phyloP scores from a whole-genome alignment of 768 basidiomycete genomes.

The Tylopilus cervinicoccineus region DNA sequence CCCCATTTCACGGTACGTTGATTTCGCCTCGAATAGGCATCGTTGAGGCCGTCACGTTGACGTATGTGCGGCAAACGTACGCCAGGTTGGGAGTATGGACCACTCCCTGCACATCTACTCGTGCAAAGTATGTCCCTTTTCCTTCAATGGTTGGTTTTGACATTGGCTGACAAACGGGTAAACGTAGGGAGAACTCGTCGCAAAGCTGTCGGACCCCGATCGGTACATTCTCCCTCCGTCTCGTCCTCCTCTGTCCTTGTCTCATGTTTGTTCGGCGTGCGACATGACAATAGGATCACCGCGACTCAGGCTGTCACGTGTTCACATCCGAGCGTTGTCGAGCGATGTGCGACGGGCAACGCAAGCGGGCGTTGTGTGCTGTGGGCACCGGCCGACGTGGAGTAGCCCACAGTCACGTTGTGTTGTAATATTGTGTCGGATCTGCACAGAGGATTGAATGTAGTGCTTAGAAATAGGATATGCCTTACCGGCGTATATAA shows the following conservation, averaged over 20 bases:
- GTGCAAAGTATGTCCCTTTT: slow-evolving; percentile 48
- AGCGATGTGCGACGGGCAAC: slow-evolving; percentile 74
- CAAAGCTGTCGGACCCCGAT: slow-evolving; percentile 53
- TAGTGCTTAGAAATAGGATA: no score
- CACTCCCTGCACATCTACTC: slow-evolving; percentile 74
- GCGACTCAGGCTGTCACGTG: slow-evolving; percentile 91
- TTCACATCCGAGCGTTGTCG: slow-evolving; percentile 72
- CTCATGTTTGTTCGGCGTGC: background rate
- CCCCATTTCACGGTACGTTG: slow-evolving; percentile 78
- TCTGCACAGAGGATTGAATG: background rate
- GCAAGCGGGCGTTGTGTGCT: slow-evolving; percentile 75
- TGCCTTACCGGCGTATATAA: no score
- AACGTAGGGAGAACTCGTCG: slow-evolving; percentile 67
- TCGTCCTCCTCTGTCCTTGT: background rate
- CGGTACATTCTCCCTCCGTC: no score
- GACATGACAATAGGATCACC: slow-evolving; percentile 73
- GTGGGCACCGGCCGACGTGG: slow-evolving; percentile 54
- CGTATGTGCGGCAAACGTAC: background rate
- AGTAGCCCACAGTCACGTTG: background rate
- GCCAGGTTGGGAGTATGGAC: slow-evolving; percentile 73
- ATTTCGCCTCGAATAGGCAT: background rate
- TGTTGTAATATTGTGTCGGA: background rate
- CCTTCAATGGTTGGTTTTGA: no score
- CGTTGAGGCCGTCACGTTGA: background rate
- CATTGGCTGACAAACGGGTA: background rate